A percentile compares a stretch with the other conserved stretches of the same genome.
Evolutionary conservation across 129 eudicot species (phyloP).

Genomic region (Pulicaria dysenterica): DNA sequence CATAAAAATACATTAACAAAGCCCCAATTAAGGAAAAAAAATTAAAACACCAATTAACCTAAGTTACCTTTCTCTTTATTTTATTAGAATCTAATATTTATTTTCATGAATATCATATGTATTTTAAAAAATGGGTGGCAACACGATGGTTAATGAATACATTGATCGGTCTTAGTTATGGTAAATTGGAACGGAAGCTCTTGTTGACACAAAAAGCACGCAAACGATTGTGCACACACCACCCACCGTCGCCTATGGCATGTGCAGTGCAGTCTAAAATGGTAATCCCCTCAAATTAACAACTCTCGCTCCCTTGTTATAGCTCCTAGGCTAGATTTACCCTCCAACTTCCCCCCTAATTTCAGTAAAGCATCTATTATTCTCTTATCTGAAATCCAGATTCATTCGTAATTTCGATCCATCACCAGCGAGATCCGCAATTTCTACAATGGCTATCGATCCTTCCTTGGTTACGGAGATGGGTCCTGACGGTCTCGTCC

Average conservation of each 20-base stretch:
- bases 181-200: background rate
- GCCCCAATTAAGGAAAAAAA: too few species aligned
- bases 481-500: slow-evolving; percentile 85
- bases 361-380: slow-evolving; percentile 22
- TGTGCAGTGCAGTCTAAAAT: slow-evolving; percentile 24
- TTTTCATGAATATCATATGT: too few species aligned
- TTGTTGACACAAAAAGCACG: background rate
- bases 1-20: too few species aligned
- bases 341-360: slow-evolving; percentile 2
- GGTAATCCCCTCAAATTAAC: background rate
- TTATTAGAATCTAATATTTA: too few species aligned
- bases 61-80: too few species aligned
- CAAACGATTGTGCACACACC: slow-evolving; percentile 6
- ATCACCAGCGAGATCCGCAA: slow-evolving; percentile 12
- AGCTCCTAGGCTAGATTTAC: background rate
- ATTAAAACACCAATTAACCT: too few species aligned
- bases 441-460: slow-evolving; percentile 41
- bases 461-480: slow-evolving; percentile 60
- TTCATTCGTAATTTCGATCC: slow-evolving; percentile 9
- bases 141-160: too few species aligned
- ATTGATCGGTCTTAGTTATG: too few species aligned
- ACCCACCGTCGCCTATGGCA: slow-evolving; percentile 28
- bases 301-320: background rate
- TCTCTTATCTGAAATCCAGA: slow-evolving; percentile 10
- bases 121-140: too few species aligned